A percentile compares a stretch with the other conserved stretches of the same genome.
phyloP scores from a whole-genome alignment of 2,329 filamentous ascomycete genomes.

The Amphichorda felina region DNA sequence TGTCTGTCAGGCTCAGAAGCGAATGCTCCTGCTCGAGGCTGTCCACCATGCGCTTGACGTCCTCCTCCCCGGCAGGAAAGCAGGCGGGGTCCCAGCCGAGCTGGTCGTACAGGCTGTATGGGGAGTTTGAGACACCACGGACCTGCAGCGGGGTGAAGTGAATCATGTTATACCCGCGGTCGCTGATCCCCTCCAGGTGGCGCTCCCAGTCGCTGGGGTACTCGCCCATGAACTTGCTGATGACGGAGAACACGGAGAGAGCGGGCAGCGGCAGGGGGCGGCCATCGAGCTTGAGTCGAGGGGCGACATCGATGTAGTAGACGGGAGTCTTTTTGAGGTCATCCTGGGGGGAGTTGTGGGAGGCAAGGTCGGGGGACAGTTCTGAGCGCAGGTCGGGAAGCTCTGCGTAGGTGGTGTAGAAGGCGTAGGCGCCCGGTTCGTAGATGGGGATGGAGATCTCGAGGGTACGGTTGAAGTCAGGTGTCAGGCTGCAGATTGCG shows the following conservation, averaged over 20 bases:
- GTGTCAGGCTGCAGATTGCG: slow-evolving; percentile 54
- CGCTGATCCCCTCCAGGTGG: slow-evolving; percentile 77
- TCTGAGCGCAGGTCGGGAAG: slow-evolving; percentile 52
- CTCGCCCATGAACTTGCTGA: slow-evolving; percentile 96
- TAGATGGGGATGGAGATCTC: slow-evolving; percentile 82
- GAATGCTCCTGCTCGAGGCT: slow-evolving; percentile 79
- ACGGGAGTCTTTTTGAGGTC: slow-evolving; percentile 54
- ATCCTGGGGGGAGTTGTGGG: slow-evolving; percentile 15
- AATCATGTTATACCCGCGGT: slow-evolving; percentile 95
- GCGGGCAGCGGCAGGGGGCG: slow-evolving; percentile 71
- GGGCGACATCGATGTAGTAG: slow-evolving; percentile 92
- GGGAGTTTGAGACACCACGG: slow-evolving; percentile 84
- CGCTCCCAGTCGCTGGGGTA: slow-evolving; percentile 85
- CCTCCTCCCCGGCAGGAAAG: slow-evolving; percentile 77
- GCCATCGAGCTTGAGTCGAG: slow-evolving; percentile 63
- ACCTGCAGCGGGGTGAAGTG: slow-evolving; percentile 93
- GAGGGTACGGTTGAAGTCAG: slow-evolving; percentile 86
- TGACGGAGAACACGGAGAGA: slow-evolving; percentile 81
- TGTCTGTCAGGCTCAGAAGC: slow-evolving; percentile 81
- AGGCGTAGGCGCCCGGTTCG: slow-evolving; percentile 78
- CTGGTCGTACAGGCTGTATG: slow-evolving; percentile 94
- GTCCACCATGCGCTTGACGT: slow-evolving; percentile 63
- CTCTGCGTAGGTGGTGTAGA: slow-evolving; percentile 85
- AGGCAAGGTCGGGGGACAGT: slow-evolving; percentile 7
- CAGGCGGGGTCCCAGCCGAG: slow-evolving; percentile 68